phyloP scores from a whole-genome alignment of 2,329 filamentous ascomycete genomes.

The Apiospora rasikravindrae region DNA sequence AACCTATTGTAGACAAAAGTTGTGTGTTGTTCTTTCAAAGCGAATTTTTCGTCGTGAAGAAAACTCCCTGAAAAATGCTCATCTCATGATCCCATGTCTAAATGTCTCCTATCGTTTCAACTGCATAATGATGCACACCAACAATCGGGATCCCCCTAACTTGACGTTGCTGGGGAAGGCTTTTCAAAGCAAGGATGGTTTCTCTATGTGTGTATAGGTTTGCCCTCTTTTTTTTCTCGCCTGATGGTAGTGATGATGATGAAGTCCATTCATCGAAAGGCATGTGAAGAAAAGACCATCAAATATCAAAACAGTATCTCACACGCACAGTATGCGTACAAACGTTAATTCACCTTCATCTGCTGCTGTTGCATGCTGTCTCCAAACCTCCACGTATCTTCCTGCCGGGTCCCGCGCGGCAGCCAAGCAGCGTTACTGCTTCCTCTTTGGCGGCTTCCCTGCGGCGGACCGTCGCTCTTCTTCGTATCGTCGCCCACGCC shows the following conservation, averaged over 20 bases:
- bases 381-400: conserved; percentile 76
- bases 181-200: neutral
- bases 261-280: neutral
- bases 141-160: too few species aligned
- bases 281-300: neutral
- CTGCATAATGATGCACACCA: conserved; percentile 1
- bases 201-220: neutral
- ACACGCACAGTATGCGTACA: neutral
- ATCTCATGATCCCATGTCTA: conserved; percentile 15
- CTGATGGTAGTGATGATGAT: neutral
- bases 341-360: conserved; percentile 18
- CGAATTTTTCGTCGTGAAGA: neutral
- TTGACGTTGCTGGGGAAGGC: neutral
- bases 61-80: conserved; percentile 15
- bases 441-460: conserved; percentile 47
- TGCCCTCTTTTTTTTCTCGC: conserved; percentile 3
- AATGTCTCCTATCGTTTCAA: conserved; percentile 7
- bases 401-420: conserved; percentile 80
- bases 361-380: conserved; percentile 41
- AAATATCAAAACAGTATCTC: conserved; percentile 7
- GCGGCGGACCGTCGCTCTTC: conserved; percentile 57
- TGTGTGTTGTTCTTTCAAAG: conserved; percentile 1
- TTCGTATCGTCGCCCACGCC: conserved; percentile 55
- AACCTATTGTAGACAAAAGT: conserved; percentile 1
- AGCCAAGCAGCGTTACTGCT: conserved; percentile 65